Evolutionary conservation across 345 rosid species (phyloP).

Genomic region (Lepidium sativum): DNA sequence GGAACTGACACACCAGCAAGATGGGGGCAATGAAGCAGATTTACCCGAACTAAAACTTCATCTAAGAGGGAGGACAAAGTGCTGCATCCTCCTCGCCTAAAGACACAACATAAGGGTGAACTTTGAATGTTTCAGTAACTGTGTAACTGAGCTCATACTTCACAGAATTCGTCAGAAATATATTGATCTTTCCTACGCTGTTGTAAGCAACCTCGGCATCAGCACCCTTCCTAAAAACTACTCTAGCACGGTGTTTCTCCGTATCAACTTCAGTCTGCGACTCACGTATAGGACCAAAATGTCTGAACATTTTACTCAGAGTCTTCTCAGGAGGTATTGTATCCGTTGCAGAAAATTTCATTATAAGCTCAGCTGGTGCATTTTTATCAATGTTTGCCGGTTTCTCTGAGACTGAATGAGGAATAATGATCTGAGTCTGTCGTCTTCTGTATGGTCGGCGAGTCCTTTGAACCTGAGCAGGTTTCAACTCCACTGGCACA

Average conservation of each 20-base stretch:
- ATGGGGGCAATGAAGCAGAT: background rate
- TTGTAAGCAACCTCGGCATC: conserved; percentile 80
- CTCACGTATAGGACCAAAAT: conserved; percentile 74
- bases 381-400: conserved; percentile 46
- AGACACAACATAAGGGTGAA: conserved; percentile 21
- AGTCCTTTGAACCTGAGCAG: conserved; percentile 35
- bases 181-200: conserved; percentile 69
- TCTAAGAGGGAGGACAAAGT: background rate
- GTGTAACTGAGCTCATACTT: conserved; percentile 66
- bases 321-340: conserved; percentile 64
- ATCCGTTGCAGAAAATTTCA: conserved; percentile 60
- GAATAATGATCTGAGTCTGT: conserved; percentile 37
- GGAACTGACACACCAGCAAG: background rate
- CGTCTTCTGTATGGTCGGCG: conserved; percentile 60
- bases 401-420: conserved; percentile 29
- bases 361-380: conserved; percentile 72
- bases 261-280: conserved; percentile 65
- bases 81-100: conserved; percentile 39
- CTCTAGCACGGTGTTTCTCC: conserved; percentile 75
- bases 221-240: conserved; percentile 58
- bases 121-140: conserved; percentile 51
- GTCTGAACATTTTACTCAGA: conserved; percentile 74
- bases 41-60: conserved; percentile 27
- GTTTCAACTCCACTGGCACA: conserved; percentile 52
- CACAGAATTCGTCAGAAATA: conserved; percentile 62